Conservation (phyloP, 192 early-diverging fungal species). For the Coemansia furcata region DNA sequence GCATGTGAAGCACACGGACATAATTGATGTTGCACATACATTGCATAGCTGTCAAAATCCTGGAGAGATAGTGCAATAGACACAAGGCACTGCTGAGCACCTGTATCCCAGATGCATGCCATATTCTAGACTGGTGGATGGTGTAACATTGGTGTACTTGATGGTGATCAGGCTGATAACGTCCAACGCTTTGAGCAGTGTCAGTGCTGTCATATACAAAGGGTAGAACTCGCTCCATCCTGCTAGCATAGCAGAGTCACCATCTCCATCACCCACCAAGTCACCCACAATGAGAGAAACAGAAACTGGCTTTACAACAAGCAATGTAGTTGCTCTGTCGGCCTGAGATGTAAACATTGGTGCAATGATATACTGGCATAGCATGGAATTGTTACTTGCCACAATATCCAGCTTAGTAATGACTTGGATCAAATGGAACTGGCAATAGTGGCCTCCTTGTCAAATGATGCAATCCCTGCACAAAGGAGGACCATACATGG, state of each 20-base stretch:
- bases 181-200: constrained; percentile 3
- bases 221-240: constrained; percentile 19
- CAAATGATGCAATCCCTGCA: constrained; percentile 22
- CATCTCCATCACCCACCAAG: not conserved
- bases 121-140: constrained; percentile 1
- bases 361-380: constrained; percentile 5
- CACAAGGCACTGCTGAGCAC: constrained; percentile 29
- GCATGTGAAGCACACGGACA: constrained; percentile 49
- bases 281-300: not conserved
- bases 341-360: constrained; percentile 9
- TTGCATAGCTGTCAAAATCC: constrained; percentile 55
- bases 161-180: not conserved
- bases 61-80: constrained; percentile 1
- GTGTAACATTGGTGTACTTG: not conserved
- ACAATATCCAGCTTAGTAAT: not conserved
- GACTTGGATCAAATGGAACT: constrained; percentile 8
- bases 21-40: constrained; percentile 48
- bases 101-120: constrained; percentile 9
- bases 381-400: not conserved
- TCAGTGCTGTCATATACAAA: constrained; percentile 7
- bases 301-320: not conserved
- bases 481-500: not conserved
- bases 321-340: not conserved
- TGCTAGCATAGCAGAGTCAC: no score
- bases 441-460: constrained; percentile 16